phyloP scores from a whole-genome alignment of 371 early-diverging fungal species.

The Coemansia sp. region DNA sequence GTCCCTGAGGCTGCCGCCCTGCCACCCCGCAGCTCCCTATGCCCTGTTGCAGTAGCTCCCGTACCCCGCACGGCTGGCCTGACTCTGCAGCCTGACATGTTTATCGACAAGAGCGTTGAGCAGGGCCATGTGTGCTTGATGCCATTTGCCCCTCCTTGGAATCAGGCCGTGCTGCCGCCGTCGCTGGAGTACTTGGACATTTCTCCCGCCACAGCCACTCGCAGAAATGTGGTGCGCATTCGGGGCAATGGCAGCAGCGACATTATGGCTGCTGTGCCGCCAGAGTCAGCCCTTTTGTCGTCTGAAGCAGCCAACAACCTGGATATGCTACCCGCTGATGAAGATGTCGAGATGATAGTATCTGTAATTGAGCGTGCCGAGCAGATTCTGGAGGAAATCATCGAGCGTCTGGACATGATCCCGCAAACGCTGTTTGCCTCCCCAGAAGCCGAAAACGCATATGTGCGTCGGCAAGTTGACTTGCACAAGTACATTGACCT shows the following conservation, averaged over 20 bases:
- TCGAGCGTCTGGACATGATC: slow-evolving; percentile 46
- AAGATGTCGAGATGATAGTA: slow-evolving; percentile 1
- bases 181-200: slow-evolving; percentile 39
- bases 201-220: slow-evolving; percentile 1
- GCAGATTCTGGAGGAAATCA: slow-evolving; percentile 36
- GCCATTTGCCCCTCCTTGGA: slow-evolving; percentile 21
- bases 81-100: slow-evolving; percentile 26
- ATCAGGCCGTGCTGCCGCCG: not conserved
- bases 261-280: not conserved
- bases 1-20: not conserved
- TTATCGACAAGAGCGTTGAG: slow-evolving; percentile 44
- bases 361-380: slow-evolving; percentile 20
- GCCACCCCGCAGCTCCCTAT: not conserved
- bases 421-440: slow-evolving; percentile 74
- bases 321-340: not conserved
- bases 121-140: slow-evolving; percentile 39
- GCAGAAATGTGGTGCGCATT: slow-evolving; percentile 21
- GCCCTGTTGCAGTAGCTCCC: not conserved
- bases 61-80: not conserved
- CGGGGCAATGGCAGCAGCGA: slow-evolving; percentile 5
- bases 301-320: not conserved
- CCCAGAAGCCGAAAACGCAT: slow-evolving; percentile 76
- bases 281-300: not conserved
- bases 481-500: slow-evolving; percentile 74
- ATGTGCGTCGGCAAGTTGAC: slow-evolving; percentile 74